These are phyloP conservation scores for Spergularia bocconei DNA, from an alignment of 148 eudicot species.

Conservation along the genomic window DNA sequence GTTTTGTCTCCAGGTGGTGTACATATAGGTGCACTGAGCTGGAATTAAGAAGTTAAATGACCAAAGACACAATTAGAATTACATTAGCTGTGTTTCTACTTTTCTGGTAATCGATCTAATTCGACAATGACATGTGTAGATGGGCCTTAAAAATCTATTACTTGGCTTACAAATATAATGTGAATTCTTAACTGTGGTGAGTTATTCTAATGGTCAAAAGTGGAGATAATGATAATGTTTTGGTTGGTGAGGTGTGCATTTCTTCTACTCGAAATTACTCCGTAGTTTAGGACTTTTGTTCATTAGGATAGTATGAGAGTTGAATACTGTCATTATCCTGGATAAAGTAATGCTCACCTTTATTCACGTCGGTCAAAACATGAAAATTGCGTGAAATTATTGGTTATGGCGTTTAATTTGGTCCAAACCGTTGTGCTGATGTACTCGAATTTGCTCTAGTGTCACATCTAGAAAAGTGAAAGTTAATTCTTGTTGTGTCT, in stretches of 20 bases:
- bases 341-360: not conserved
- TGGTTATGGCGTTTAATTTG: not conserved
- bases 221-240: slow-evolving; percentile 2
- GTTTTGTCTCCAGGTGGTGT: not conserved
- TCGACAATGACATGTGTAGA: not conserved
- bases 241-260: slow-evolving; percentile 14
- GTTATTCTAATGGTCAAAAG: slow-evolving; percentile 19
- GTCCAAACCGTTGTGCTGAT: too few relatives aligned
- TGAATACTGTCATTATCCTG: not conserved
- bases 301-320: not conserved
- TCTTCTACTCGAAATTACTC: slow-evolving; percentile 1
- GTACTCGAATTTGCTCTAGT: slow-evolving; percentile 5
- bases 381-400: not conserved
- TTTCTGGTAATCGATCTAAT: not conserved
- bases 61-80: not conserved
- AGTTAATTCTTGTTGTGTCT: not conserved
- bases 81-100: not conserved
- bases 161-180: not conserved
- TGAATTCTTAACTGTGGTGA: not conserved
- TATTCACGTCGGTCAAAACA: not conserved
- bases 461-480: not conserved
- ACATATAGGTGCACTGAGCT: not conserved
- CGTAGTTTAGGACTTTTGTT: not conserved
- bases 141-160: not conserved
- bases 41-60: not conserved